Conservation (phyloP, 345 rosid species). For the Rhizophora mangle region DNA sequence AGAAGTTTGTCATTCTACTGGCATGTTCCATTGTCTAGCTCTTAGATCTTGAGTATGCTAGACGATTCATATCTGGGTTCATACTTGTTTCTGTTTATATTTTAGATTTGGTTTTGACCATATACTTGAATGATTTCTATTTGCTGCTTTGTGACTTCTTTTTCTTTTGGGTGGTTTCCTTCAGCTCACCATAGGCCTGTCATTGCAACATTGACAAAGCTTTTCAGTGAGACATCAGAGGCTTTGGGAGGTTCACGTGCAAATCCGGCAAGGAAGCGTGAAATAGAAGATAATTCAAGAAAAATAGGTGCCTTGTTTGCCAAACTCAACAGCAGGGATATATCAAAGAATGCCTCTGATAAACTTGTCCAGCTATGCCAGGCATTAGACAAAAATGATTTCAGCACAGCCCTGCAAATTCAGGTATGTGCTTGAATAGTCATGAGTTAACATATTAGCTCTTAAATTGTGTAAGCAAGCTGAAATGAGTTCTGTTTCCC, state of each 20-base stretch:
- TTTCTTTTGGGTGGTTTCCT: constrained; percentile 23
- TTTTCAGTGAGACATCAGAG: constrained; percentile 89
- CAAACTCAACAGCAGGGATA: constrained; percentile 85
- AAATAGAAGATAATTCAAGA: constrained; percentile 93
- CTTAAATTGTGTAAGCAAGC: background rate
- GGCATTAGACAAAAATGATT: constrained; percentile 79
- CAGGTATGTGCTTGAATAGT: constrained; percentile 47
- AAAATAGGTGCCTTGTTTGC: constrained; percentile 91
- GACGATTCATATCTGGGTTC: background rate
- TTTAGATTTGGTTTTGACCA: constrained; percentile 34
- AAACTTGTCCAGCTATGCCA: constrained; percentile 89
- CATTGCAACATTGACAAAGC: constrained; percentile 73
- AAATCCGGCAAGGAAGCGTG: constrained; percentile 79
- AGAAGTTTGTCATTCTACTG: too few relatives aligned
- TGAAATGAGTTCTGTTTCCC: background rate
- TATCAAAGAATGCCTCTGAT: constrained; percentile 87
- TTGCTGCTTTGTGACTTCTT: background rate
- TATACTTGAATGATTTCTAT: background rate
- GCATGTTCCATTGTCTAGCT: too few relatives aligned
- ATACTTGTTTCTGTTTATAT: background rate
- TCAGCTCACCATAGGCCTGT: constrained; percentile 78
- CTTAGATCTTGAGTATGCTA: background rate
- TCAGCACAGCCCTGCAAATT: constrained; percentile 76
- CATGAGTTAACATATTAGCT: background rate
- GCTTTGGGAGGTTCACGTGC: constrained; percentile 94